Evolutionary conservation across 768 basidiomycete species (phyloP).

Genomic region (Boletus rubropictus): DNA sequence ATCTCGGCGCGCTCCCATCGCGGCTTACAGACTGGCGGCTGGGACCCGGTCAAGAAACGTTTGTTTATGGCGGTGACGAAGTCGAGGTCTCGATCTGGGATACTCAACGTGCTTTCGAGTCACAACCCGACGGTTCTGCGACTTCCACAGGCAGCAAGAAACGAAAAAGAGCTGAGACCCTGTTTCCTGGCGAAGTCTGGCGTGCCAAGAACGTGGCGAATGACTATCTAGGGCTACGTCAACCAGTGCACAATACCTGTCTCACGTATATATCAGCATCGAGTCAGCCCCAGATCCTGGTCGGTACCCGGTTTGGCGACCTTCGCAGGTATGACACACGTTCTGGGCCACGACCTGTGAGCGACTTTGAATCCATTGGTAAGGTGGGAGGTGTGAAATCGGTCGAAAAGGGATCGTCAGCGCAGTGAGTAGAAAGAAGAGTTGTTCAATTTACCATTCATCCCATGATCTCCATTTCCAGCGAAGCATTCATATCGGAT

Average conservation of each 20-base stretch:
- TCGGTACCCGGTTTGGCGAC: slow-evolving; percentile 72
- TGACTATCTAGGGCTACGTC: slow-evolving; percentile 67
- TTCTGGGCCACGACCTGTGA: slow-evolving; percentile 58
- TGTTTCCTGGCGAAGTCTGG: slow-evolving; percentile 77
- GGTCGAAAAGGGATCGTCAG: slow-evolving; percentile 52
- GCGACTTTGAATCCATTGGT: slow-evolving; percentile 55
- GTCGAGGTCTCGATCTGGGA: slow-evolving; percentile 82
- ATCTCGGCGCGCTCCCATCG: slow-evolving; percentile 51
- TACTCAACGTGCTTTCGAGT: slow-evolving; percentile 49
- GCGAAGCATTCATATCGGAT: slow-evolving; percentile 69
- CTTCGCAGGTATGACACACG: slow-evolving; percentile 76
- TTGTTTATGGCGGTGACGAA: slow-evolving; percentile 83
- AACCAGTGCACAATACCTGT: slow-evolving; percentile 70
- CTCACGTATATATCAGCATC: slow-evolving; percentile 51
- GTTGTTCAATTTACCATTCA: not conserved
- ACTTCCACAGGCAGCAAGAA: slow-evolving; percentile 28
- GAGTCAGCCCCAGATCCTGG: slow-evolving; percentile 46
- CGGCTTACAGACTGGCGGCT: slow-evolving; percentile 66
- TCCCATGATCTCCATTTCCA: slow-evolving; percentile 22
- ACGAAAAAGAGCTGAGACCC: slow-evolving; percentile 53
- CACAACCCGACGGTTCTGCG: slow-evolving; percentile 15
- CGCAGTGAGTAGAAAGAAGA: slow-evolving; percentile 48
- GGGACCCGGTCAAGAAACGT: slow-evolving; percentile 45
- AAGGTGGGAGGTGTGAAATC: slow-evolving; percentile 57
- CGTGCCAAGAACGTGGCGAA: slow-evolving; percentile 83